Conservation (phyloP, 805 yeast genomes). For the Lipomyces mesembrius region DNA sequence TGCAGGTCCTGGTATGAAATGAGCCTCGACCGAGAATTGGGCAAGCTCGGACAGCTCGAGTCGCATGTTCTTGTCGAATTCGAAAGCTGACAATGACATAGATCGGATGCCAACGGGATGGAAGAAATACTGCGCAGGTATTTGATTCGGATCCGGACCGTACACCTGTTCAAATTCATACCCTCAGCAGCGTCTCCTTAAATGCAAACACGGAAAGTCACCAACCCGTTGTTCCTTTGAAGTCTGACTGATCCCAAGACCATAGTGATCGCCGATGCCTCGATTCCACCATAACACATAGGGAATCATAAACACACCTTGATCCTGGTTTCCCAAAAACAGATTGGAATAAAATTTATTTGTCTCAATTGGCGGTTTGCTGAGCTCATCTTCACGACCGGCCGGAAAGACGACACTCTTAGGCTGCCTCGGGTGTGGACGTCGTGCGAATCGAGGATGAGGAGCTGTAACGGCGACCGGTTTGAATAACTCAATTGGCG, state of each 20-base stretch:
- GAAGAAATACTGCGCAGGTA: constrained; percentile 53
- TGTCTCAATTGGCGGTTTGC: constrained; percentile 57
- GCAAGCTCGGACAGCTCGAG: constrained; percentile 28
- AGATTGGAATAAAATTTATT: constrained; percentile 77
- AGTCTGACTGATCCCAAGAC: constrained; percentile 65
- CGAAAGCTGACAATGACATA: constrained; percentile 60
- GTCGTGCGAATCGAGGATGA: constrained; percentile 26
- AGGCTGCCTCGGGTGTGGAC: constrained; percentile 32
- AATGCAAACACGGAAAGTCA: constrained; percentile 42
- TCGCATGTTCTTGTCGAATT: constrained; percentile 49
- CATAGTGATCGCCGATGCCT: constrained; percentile 53
- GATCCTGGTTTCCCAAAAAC: constrained; percentile 59
- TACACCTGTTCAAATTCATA: constrained; percentile 42
- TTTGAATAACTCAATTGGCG: constrained; percentile 31
- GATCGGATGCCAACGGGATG: constrained; percentile 64
- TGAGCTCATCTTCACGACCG: constrained; percentile 9
- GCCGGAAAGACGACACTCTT: constrained; percentile 17
- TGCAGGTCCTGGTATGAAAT: constrained; percentile 25
- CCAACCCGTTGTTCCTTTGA: constrained; percentile 49
- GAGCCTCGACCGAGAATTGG: constrained; percentile 39
- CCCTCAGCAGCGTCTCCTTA: neutral
- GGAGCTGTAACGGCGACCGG: constrained; percentile 34
- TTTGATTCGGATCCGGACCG: constrained; percentile 50
- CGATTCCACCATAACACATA: constrained; percentile 64
- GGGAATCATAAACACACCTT: constrained; percentile 68